A percentile compares a stretch with the other conserved stretches of the same genome.
These are phyloP conservation scores for Truncatella angustata DNA, from an alignment of 2,329 filamentous ascomycete species.

Conservation along the genomic window DNA sequence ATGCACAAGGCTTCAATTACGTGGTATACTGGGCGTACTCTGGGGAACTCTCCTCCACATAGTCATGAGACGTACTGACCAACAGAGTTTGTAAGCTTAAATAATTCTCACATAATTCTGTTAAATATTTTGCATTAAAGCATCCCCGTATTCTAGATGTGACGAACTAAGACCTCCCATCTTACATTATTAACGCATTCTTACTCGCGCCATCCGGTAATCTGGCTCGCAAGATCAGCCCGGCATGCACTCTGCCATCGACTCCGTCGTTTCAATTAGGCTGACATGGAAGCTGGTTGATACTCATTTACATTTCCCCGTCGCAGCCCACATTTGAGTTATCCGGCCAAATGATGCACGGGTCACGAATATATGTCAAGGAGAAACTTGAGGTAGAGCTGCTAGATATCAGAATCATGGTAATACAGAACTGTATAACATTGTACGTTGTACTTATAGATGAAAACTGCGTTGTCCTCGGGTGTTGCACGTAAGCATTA, in stretches of 20 bases:
- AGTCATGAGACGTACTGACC: too few relatives aligned
- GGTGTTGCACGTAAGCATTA: slow-evolving; percentile 44
- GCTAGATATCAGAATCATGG: not conserved
- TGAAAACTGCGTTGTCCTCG: slow-evolving; percentile 42
- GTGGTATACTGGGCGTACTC: slow-evolving; percentile 38
- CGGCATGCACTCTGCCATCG: slow-evolving; percentile 39
- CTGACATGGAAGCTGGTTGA: slow-evolving; percentile 48
- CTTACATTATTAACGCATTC: slow-evolving; percentile 22
- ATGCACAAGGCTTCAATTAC: slow-evolving; percentile 40
- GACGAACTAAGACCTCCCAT: too few relatives aligned
- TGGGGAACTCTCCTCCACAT: slow-evolving; percentile 13
- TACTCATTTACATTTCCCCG: slow-evolving; percentile 46
- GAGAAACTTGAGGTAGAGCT: slow-evolving; percentile 31
- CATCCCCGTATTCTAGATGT: too few relatives aligned
- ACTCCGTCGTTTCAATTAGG: slow-evolving; percentile 44
- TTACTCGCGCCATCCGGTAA: slow-evolving; percentile 38
- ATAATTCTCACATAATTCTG: too few relatives aligned
- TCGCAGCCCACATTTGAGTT: slow-evolving; percentile 38
- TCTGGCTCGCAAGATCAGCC: slow-evolving; percentile 41
- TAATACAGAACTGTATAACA: not conserved
- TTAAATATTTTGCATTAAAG: too few relatives aligned
- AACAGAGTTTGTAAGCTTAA: too few relatives aligned
- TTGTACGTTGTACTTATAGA: slow-evolving; percentile 32
- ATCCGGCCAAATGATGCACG: slow-evolving; percentile 42
- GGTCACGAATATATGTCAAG: slow-evolving; percentile 37